Percentiles rank a stretch among this genome's conserved stretches.
Evolutionary conservation across 352 stramenopile species (phyloP).

Genomic region (Globisporangium yorkense): DNA sequence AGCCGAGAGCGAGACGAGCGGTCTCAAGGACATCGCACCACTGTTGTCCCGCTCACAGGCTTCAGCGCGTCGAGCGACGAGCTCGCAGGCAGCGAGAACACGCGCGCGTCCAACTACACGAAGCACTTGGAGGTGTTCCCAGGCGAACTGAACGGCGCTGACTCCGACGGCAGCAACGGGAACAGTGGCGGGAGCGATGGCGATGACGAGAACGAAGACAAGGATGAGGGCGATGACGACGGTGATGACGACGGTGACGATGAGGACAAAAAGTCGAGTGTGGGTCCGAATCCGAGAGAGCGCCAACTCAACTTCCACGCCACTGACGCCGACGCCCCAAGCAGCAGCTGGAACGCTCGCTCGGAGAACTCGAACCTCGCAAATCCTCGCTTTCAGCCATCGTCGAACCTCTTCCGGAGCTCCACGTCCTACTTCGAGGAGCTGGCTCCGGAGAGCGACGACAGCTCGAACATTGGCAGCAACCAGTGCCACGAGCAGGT

Average conservation of each 20-base stretch:
- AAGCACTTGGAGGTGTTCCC: slow-evolving; percentile 13
- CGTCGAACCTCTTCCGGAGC: slow-evolving; percentile 5
- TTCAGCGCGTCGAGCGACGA: slow-evolving; percentile 18
- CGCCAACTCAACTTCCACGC: not conserved
- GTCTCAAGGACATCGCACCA: slow-evolving; percentile 24
- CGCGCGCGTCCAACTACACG: slow-evolving; percentile 11
- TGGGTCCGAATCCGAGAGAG: not conserved
- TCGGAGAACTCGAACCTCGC: not conserved
- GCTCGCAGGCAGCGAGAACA: slow-evolving; percentile 9
- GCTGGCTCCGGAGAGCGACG: not conserved
- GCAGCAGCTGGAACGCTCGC: slow-evolving; percentile 8
- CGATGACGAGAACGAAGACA: not conserved
- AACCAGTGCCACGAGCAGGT: not conserved
- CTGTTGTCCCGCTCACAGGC: slow-evolving; percentile 19
- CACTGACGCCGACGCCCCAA: not conserved
- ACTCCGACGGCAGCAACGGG: not conserved
- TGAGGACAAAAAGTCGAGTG: not conserved
- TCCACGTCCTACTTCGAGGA: slow-evolving; percentile 11
- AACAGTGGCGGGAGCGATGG: not conserved
- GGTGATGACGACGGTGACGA: not conserved
- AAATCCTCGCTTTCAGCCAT: not conserved
- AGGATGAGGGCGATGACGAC: not conserved
- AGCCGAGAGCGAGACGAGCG: slow-evolving; percentile 19
- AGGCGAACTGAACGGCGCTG: not conserved
- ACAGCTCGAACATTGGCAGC: not conserved